These are phyloP conservation scores for Gardenia jasminoides DNA, from an alignment of 257 asterid genomes.

Conservation along the genomic window DNA sequence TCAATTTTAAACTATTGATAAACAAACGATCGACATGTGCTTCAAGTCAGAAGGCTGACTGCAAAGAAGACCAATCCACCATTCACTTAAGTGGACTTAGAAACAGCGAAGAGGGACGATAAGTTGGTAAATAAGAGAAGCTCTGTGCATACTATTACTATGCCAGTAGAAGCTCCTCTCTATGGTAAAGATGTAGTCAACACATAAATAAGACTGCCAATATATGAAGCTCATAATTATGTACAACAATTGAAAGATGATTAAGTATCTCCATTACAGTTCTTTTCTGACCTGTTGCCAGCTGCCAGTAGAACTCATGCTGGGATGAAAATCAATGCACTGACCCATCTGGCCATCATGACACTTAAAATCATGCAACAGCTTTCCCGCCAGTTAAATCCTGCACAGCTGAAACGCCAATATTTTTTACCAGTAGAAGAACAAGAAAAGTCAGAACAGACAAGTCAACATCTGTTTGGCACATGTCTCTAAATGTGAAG, in stretches of 20 bases:
- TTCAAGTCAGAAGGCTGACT: not conserved
- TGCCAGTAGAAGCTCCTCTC: not conserved
- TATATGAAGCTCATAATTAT: not conserved
- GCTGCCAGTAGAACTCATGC: conserved; percentile 87
- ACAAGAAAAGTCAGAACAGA: not conserved
- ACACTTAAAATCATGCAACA: conserved; percentile 86
- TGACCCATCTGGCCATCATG: conserved; percentile 95
- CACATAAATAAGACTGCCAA: not conserved
- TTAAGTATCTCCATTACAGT: conserved; percentile 20
- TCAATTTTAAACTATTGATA: not conserved
- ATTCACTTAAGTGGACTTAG: not conserved
- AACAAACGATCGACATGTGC: not conserved
- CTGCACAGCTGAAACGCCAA: conserved; percentile 76
- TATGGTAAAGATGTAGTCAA: not conserved
- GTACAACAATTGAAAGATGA: not conserved
- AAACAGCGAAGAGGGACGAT: not conserved
- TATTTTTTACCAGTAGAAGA: conserved; percentile 30
- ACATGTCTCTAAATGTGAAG: not conserved
- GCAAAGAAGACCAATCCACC: not conserved
- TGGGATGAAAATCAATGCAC: conserved; percentile 96
- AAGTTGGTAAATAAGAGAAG: not conserved
- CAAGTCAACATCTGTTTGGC: not conserved
- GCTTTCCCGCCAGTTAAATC: conserved; percentile 99
- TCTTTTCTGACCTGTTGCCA: conserved; percentile 84
- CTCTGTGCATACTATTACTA: not conserved